Evolutionary conservation across 225 moss, liverwort and hornwort genomes (phyloP), one percentile per base, ranked within the genome.

Genomic region (Polytrichum commune): DNA sequence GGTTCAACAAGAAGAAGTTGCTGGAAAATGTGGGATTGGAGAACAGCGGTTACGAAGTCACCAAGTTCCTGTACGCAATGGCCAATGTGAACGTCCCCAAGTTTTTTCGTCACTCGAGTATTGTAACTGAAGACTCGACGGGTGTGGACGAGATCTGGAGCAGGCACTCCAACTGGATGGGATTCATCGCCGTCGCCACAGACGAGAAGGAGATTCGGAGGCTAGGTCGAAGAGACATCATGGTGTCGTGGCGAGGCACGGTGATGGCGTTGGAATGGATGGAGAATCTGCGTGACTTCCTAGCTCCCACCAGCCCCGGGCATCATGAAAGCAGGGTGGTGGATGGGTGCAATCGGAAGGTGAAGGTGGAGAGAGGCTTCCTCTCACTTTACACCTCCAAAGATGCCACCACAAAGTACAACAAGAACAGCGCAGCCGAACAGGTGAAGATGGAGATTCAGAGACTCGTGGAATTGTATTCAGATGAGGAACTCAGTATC

Each of bases 231-330:
- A 67, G 91, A 0, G 95, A 95, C 73, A 93, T 95, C 35, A 62
- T 91, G 7, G 67, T 95, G 9, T 89, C 91, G 0, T 95, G 91
- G 89, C 76, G 90, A 18, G 95, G 95, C 55, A 93, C 92, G 13
- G 69, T 76, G 0, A 90, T 79, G 8, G 76, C 62, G 46, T 71
- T 85, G 6, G 92, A 95, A 72, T 95, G 95, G 90, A 81, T 91
- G 19, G 82, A 74, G 19, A 86, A 93, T 32, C 27, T 91, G n/a
- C 74, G 80, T 7, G 77, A 89, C 19, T 86, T 74, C n/a, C 72
- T 89, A 58, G 19, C 64, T 18, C 92, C 92, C 5, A 71, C 85
- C 23, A 71, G 76, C 1, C 77, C 87, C 6, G 85, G 81, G 61
- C 2, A 2, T 35, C 8, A 2, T 35, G 74, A 9, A 2, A 74